Percentiles rank a stretch among this genome's conserved stretches.
Conservation (phyloP, 306 rosid species). For the Malus fusca region DNA sequence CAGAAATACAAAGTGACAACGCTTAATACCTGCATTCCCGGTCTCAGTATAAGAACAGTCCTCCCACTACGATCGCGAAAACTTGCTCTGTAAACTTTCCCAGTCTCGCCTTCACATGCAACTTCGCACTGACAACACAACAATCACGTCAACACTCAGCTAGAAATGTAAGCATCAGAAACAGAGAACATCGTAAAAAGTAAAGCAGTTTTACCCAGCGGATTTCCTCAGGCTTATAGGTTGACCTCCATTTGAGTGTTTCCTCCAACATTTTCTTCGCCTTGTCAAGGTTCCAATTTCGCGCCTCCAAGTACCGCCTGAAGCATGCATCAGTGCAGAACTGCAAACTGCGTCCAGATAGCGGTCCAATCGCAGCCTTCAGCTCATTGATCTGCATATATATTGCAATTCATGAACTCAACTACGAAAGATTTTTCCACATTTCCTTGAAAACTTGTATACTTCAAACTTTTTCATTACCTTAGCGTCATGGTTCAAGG, state of each 20-base stretch:
- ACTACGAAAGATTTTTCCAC: background rate
- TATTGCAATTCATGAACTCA: background rate
- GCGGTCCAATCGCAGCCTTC: conserved; percentile 53
- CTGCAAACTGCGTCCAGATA: conserved; percentile 21
- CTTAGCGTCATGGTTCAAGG: conserved; percentile 20
- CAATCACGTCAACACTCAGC: background rate
- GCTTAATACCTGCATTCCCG: conserved; percentile 37
- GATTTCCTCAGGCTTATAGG: conserved; percentile 58
- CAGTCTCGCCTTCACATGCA: conserved; percentile 47
- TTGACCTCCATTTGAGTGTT: conserved; percentile 67
- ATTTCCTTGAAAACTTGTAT: background rate
- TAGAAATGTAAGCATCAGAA: background rate
- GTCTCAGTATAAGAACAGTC: conserved; percentile 37
- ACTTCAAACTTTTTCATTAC: conserved; percentile 9
- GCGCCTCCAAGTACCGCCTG: conserved; percentile 40
- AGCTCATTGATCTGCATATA: conserved; percentile 56
- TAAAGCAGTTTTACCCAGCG: conserved; percentile 24
- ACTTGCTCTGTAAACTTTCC: conserved; percentile 68
- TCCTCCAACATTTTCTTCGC: conserved; percentile 70
- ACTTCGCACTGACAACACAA: conserved; percentile 29
- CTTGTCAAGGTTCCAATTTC: conserved; percentile 40
- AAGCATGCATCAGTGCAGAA: conserved; percentile 42
- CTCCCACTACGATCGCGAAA: conserved; percentile 69
- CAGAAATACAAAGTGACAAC: background rate
- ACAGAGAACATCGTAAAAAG: background rate